These are phyloP conservation scores for Apiotrichum sp. DNA, from an alignment of 1,284 basidiomycete genomes.

Conservation along the genomic window DNA sequence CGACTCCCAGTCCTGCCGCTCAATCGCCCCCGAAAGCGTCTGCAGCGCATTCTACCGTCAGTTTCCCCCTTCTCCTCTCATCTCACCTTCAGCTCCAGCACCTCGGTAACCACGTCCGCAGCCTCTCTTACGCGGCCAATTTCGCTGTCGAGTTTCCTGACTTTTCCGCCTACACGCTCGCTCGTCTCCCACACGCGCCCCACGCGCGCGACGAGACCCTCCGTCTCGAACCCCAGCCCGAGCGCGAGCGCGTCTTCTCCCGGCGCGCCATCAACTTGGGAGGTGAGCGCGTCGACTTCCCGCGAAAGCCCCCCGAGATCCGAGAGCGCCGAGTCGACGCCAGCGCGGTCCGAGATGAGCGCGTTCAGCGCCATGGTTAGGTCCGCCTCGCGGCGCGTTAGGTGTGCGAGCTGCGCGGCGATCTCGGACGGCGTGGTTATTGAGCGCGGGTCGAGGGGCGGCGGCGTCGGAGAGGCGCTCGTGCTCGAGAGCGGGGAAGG, in stretches of 20 bases:
- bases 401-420: constrained; percentile 48
- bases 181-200: constrained; percentile 59
- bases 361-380: constrained; percentile 69
- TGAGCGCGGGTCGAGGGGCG: constrained; percentile 28
- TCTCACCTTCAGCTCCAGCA: constrained; percentile 79
- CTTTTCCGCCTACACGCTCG: constrained; percentile 80
- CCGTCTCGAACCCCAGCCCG: constrained; percentile 24
- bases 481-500: too few species aligned
- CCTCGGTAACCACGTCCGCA: constrained; percentile 73
- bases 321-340: constrained; percentile 60
- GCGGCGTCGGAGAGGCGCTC: constrained; percentile 7
- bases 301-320: constrained; percentile 61
- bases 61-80: neutral
- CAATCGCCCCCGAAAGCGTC: constrained; percentile 69
- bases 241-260: constrained; percentile 13
- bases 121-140: constrained; percentile 80
- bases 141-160: constrained; percentile 81
- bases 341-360: constrained; percentile 62
- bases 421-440: constrained; percentile 40
- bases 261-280: constrained; percentile 53
- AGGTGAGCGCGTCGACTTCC: constrained; percentile 58
- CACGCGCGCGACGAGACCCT: constrained; percentile 43
- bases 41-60: constrained; percentile 64
- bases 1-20: constrained; percentile 87
- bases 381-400: constrained; percentile 70